Conservation (phyloP, 148 eudicot genomes). For the Tetragonia tetragonoides region DNA sequence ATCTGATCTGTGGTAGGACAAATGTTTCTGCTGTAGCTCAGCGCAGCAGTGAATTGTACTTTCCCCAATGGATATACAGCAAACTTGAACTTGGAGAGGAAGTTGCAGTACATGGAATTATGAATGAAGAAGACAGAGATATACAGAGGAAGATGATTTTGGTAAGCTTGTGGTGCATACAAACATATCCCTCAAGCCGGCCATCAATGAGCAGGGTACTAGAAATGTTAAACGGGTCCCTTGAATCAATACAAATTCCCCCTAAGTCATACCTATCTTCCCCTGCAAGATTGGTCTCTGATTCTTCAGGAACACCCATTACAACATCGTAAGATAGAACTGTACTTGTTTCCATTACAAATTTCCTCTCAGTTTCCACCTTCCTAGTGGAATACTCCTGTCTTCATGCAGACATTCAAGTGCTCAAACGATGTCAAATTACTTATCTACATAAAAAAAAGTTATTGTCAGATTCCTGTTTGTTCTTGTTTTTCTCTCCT, state of each 20-base stretch:
- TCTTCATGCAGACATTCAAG: background rate
- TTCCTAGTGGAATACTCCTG: background rate
- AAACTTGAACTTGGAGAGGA: background rate
- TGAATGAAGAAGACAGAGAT: background rate
- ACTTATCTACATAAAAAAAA: no score
- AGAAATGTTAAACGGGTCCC: background rate
- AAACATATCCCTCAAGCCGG: background rate
- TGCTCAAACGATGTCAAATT: background rate
- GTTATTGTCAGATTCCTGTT: no score
- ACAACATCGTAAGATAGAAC: no score
- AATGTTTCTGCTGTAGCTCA: background rate
- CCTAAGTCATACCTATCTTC: background rate
- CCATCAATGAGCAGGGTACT: constrained; percentile 3
- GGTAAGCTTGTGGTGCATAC: background rate
- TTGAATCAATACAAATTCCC: background rate
- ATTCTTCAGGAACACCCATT: no score
- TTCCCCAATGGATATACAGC: background rate
- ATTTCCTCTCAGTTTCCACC: no score
- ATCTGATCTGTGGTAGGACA: constrained; percentile 4
- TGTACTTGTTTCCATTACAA: no score
- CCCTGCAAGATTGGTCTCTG: background rate
- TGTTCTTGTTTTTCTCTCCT: no score
- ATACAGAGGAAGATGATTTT: background rate
- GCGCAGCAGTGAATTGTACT: background rate
- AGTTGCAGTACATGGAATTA: background rate